Evolutionary conservation across 2,329 filamentous ascomycete species (phyloP), one percentile per base, ranked within the genome.

Genomic region (Colletotrichum truncatum): DNA sequence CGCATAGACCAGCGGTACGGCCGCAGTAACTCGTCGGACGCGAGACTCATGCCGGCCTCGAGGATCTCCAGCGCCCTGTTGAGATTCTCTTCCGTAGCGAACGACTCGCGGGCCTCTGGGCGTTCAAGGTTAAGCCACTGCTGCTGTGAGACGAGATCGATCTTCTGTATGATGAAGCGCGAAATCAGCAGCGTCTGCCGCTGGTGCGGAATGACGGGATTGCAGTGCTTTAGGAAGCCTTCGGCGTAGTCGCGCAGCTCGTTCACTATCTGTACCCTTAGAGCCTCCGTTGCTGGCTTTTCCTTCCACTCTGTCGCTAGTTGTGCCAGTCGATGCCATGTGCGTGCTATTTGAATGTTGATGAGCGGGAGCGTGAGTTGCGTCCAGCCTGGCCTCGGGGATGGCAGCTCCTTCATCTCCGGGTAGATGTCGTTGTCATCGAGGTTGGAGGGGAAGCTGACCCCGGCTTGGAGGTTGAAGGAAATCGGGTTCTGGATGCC

Each of bases 281-380:
- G 73, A 18, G 76, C 76, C 28, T 76, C 74, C 60, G 30, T 2
- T 30, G 66, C 43, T 10, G 60, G 45, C 9, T 28, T 58, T 9
- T 66, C 53, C 18, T 34, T 36, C 64, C 59, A 66, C 0, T 71
- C 66, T 2, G 62, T 68, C 1, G 67, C 69, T 38, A 75, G 62
- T 2, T 73, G 64, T 2, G 69, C 66, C 3, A 76, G 59, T 0
- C 64, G 70, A 10, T 69, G 69, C 62, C 73, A 72, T 1, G 67
- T 70, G 14, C 69, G 67, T 1, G 81, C 78, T 1, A 85, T 79
- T 51, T 87, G 83, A 67, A 84, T 84, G 5, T 81, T 80, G n/a
- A 87, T 80, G 3, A 89, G 72, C 10, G 78, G 80, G 60, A 88
- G 82, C 0, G 86, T 84, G 82, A 89, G 87, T 28, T 86, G 82